Evolutionary conservation across 1,284 basidiomycete species (phyloP).

Genomic region (Malassezia sympodialis): DNA sequence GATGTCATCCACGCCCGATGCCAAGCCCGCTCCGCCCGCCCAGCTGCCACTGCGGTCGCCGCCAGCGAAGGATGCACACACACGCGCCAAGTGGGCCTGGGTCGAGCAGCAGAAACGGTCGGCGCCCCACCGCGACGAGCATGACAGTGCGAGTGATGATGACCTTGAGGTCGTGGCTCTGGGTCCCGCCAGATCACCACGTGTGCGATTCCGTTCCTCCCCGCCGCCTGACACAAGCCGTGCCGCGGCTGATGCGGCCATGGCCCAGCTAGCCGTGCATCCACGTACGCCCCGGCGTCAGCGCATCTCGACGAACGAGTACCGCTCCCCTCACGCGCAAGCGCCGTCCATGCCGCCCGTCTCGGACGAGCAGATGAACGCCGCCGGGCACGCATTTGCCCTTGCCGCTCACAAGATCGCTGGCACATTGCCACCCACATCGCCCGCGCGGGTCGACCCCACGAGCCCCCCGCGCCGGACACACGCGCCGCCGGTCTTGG

Average conservation of each 20-base stretch:
- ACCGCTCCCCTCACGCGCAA: constrained; percentile 11
- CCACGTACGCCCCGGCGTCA: constrained; percentile 12
- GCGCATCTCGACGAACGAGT: constrained; percentile 9
- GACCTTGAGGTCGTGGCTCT: constrained; percentile 13
- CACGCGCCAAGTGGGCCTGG: constrained; percentile 12
- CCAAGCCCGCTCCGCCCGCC: neutral
- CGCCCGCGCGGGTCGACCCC: neutral
- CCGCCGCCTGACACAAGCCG: neutral
- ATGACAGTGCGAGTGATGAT: neutral
- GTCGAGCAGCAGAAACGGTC: constrained; percentile 6
- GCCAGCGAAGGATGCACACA: neutral
- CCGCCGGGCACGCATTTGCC: constrained; percentile 24
- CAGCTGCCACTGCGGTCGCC: neutral
- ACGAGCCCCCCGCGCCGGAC: neutral
- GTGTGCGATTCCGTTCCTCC: constrained; percentile 2
- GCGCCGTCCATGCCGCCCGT: constrained; percentile 6
- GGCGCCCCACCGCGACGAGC: neutral
- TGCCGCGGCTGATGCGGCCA: neutral
- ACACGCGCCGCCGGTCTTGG: constrained; percentile 19
- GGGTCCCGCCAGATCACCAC: neutral
- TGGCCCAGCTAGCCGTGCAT: neutral
- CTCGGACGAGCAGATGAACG: constrained; percentile 23
- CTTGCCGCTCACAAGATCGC: constrained; percentile 23
- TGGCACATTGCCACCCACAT: constrained; percentile 16
- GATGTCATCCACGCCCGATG: constrained; percentile 10